Evolutionary conservation across 306 rosid genomes (phyloP), one percentile per base, ranked within the genome.

Genomic region (Prunus campanulata): DNA sequence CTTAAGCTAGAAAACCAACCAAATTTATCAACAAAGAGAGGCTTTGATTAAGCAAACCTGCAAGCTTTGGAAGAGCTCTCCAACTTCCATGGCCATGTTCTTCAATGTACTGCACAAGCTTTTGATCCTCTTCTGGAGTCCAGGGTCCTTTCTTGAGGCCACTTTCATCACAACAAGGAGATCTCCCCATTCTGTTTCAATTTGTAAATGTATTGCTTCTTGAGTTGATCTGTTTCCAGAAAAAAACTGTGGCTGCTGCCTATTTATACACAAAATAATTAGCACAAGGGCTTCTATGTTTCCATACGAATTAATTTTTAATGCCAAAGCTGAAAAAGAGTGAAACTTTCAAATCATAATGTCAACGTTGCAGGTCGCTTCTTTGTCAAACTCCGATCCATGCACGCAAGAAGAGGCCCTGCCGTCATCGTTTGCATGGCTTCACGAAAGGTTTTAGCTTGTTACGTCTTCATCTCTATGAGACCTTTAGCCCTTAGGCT

Each of bases 61-160:
- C 96, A 66, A 89, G 91, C 82, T 86, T 88, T 59, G 98, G 96
- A 74, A 93, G 96, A 12, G 92, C 91, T 78, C 97, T 85, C 98
- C 96, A 91, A 75, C 97, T 93, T 68, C 93, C 96, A 85, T 88
- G 90, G 75, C 93, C 98, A 72, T 93, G 91, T 82, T 84, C 69
- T 39, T 90, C 78, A 71, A 93, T 91, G 86, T 87, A 87, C 3
- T 86, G 79, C 15, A 93, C 90, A 44, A 93, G 93, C 87, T 89
- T 80, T 39, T 93, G 82, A 77, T 93, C 97, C 78, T 89, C 96
- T 75, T 91, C 97, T 50, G 93, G 88, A 68, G 93, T 91, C 98
- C 93, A 93, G 0, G 98, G 96, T 57, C 98, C 98, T 84, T 88
- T 87, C 84, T 91, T 93, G 24, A 91, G 89, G 78, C 93, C 93